Evolutionary conservation across 306 rosid genomes (phyloP), one percentile per base, ranked within the genome.

Genomic region (Erythrophleum fordii): DNA sequence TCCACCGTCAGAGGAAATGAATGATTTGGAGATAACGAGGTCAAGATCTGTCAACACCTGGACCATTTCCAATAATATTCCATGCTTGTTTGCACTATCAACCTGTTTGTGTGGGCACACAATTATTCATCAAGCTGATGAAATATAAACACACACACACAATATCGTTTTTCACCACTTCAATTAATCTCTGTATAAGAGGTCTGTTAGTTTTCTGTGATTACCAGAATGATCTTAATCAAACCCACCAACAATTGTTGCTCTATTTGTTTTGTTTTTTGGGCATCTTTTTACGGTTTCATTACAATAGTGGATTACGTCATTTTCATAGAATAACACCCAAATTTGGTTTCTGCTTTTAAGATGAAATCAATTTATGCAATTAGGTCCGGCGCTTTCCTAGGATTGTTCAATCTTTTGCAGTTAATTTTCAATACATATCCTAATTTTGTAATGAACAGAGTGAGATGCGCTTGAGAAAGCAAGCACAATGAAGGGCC

Each of bases 41-140:
- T 92, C 97, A 64, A 96, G 96, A 85, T 93, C 98, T 70, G 98
- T 96, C 90, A 96, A 85, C 78, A 87, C 97, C 77, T 93, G 99
- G 73, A 93, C 99, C 99, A 96, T 93, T 78, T 90, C 99, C 72
- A 96, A 85, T 71, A 96, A 82, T 87, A 96, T 92, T 80, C 99
- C 98, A 31, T 90, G 82, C 87, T 91, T 96, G 88, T 93, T 96
- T 66, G 98, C 99, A 76, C 99, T 96, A 77, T 93, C 99, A 11
- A 96, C 98, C 99, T 93, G 93, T 76, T 51, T 29, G 31, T 25
- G 3, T 9, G 34, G 9, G 22, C 12, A 39, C 72, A n/a, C n/a
- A 12, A 6, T 68, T 42, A 42, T 37, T 66, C 23, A n/a, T 11
- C 53, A 42, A 42, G 0, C 44, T 45, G 18, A 66, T 20, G 51